A percentile compares a stretch with the other conserved stretches of the same genome.
phyloP scores from a whole-genome alignment of 495 filamentous ascomycete genomes.

The Aspergillus olivimuriae region DNA sequence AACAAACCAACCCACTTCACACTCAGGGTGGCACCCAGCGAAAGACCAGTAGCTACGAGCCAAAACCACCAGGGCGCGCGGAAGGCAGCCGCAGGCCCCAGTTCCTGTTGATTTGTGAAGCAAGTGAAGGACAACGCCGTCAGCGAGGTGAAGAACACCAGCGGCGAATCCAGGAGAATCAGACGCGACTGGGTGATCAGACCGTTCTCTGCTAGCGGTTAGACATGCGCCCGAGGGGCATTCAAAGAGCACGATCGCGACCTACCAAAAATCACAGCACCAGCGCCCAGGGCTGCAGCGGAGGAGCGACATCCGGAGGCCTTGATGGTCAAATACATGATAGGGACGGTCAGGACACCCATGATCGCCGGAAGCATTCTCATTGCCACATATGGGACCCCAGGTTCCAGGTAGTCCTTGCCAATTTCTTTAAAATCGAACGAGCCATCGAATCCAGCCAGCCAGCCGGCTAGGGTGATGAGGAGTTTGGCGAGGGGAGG shows the following conservation, averaged over 20 bases:
- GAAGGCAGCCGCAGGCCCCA: slow-evolving; percentile 83
- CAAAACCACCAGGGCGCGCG: slow-evolving; percentile 94
- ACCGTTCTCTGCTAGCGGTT: slow-evolving; percentile 66
- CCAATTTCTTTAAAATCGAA: slow-evolving; percentile 99
- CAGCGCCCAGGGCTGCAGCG: slow-evolving; percentile 74
- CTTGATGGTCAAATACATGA: slow-evolving; percentile 92
- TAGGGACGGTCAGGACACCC: slow-evolving; percentile 79
- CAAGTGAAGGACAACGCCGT: slow-evolving; percentile 86
- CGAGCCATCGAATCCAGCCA: slow-evolving; percentile 89
- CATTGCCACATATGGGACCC: slow-evolving; percentile 97
- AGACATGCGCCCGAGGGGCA: slow-evolving; percentile 3
- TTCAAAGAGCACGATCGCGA: no score
- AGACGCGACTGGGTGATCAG: slow-evolving; percentile 90
- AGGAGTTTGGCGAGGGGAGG: slow-evolving; percentile 95
- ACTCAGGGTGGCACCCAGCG: slow-evolving; percentile 85
- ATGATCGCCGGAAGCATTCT: slow-evolving; percentile 83
- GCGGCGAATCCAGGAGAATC: slow-evolving; percentile 91
- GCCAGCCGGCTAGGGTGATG: slow-evolving; percentile 89
- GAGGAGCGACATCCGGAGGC: slow-evolving; percentile 81
- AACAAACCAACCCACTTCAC: slow-evolving; percentile 99
- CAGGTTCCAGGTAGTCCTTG: slow-evolving; percentile 92
- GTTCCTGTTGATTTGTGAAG: slow-evolving; percentile 95
- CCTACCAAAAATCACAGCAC: slow-evolving; percentile 83
- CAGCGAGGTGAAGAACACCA: slow-evolving; percentile 89
- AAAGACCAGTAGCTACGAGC: slow-evolving; percentile 79